Evolutionary conservation across 805 yeast genomes (phyloP).

Genomic region (Kodamaea jinghongensis): DNA sequence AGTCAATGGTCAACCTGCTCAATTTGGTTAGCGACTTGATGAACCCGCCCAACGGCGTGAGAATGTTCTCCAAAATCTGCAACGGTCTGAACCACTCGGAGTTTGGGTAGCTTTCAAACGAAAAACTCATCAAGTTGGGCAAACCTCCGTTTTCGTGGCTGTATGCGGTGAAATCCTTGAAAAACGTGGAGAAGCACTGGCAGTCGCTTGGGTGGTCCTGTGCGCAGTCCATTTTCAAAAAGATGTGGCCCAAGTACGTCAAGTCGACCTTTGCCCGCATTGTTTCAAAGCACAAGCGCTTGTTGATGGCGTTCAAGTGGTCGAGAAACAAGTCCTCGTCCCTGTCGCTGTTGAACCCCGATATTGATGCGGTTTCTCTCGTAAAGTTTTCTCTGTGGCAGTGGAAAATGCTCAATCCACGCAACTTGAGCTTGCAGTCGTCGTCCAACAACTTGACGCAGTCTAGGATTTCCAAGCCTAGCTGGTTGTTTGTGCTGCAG

Average conservation of each 20-base stretch:
- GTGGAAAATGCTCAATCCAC: slow-evolving; percentile 31
- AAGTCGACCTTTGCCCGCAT: slow-evolving; percentile 27
- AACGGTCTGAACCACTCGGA: slow-evolving; percentile 36
- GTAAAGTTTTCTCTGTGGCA: slow-evolving; percentile 26
- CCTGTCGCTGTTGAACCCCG: not conserved
- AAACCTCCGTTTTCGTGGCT: slow-evolving; percentile 23
- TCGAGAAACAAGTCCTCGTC: slow-evolving; percentile 8
- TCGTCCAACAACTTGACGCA: slow-evolving; percentile 19
- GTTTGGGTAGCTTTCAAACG: slow-evolving; percentile 30
- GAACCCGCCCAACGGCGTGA: slow-evolving; percentile 32
- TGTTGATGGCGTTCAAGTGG: slow-evolving; percentile 17
- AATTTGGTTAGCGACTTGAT: slow-evolving; percentile 24
- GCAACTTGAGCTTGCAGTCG: slow-evolving; percentile 23
- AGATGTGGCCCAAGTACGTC: slow-evolving; percentile 18
- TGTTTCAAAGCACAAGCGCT: slow-evolving; percentile 17
- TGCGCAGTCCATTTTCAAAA: slow-evolving; percentile 30
- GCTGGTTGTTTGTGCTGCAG: slow-evolving; percentile 30
- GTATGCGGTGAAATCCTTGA: slow-evolving; percentile 23
- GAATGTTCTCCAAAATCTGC: slow-evolving; percentile 27
- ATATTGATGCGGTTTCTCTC: slow-evolving; percentile 6
- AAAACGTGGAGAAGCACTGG: slow-evolving; percentile 27
- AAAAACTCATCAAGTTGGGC: slow-evolving; percentile 29
- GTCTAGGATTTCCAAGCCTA: slow-evolving; percentile 28
- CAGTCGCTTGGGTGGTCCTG: slow-evolving; percentile 25
- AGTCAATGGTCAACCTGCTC: slow-evolving; percentile 26